Conservation (phyloP, 1,284 basidiomycete species). For the Ganoderma lingzhi region DNA sequence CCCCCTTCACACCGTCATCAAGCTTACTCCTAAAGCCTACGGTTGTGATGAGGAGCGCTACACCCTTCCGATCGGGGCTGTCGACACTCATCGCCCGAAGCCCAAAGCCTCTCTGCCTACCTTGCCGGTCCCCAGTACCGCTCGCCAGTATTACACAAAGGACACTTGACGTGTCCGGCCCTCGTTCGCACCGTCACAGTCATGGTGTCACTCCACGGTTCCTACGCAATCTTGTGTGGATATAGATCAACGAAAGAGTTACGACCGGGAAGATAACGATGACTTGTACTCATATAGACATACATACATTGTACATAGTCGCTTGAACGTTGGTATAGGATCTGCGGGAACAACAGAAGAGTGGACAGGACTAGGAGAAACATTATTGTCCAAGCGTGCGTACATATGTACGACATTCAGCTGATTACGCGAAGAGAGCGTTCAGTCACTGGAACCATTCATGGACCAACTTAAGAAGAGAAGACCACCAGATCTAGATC, state of each 20-base stretch:
- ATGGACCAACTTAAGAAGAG: no score
- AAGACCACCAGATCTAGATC: no score
- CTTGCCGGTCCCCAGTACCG: constrained; percentile 41
- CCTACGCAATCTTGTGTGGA: neutral
- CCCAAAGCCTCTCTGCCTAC: constrained; percentile 50
- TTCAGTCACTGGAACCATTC: no score
- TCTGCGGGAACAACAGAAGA: neutral
- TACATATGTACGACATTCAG: no score
- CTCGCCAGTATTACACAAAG: constrained; percentile 45
- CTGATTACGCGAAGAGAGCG: no score
- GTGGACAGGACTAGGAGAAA: neutral
- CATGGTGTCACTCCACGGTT: neutral
- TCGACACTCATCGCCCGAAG: constrained; percentile 95
- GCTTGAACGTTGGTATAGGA: neutral
- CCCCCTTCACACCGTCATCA: constrained; percentile 96
- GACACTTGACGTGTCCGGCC: constrained; percentile 13
- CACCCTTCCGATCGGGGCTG: constrained; percentile 87
- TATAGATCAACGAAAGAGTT: neutral
- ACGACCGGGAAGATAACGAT: neutral
- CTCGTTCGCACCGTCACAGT: neutral
- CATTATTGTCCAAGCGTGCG: neutral
- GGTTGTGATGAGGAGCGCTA: constrained; percentile 98
- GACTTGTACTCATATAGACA: neutral
- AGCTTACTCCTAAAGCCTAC: constrained; percentile 97
- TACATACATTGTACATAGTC: neutral